Evolutionary conservation across 2,329 filamentous ascomycete species (phyloP), one percentile per base, ranked within the genome.

Genomic region (Stromatinia cepivora): DNA sequence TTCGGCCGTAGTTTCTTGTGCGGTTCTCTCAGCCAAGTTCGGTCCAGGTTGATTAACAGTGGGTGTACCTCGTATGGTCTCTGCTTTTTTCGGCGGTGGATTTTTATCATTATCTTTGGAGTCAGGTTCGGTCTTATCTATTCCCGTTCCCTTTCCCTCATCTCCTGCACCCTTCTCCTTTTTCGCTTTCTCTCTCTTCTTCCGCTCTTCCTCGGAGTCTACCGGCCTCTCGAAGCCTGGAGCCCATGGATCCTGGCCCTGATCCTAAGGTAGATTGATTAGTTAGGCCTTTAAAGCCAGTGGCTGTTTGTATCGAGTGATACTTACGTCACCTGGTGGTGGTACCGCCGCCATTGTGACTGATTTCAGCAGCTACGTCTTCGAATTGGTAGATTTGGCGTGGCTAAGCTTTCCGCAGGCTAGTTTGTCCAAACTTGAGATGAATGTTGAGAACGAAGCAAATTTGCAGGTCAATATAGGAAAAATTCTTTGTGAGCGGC

Each of bases 11-110:
- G 46, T 63, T 52, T 63, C 61, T 63, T 63, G 8, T 39, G 7
- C 9, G 1, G 61, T n/a, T 52, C 22, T 52, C 46, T 63, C 61
- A 63, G 61, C 31, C n/a, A 63, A 39, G 9, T 22, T 28, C 3
- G 46, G 46, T 8, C 61, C 61, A 63, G 46, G 22, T 28, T 63
- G 61, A 20, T 20, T 1, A 7, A 63, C 46, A 52, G 46, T 63
- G 46, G 61, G 31, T 11, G 46, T 63, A 52, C 61, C 61, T 63
- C 61, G 31, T 52, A 63, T 63, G 3, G 61, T 52, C n/a, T 63
- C 61, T 39, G 61, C 46, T 9, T 39, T 63, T 20, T 28, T 28
- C 4, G 46, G n/a, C 22, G 17, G 1, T 11, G 45, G 1, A 13
- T 17, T 42, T 39, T 11, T 17, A 7, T n/a, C 10, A 5, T 8